Conservation (phyloP, 768 basidiomycete species). For the Amanita polypyramis region DNA sequence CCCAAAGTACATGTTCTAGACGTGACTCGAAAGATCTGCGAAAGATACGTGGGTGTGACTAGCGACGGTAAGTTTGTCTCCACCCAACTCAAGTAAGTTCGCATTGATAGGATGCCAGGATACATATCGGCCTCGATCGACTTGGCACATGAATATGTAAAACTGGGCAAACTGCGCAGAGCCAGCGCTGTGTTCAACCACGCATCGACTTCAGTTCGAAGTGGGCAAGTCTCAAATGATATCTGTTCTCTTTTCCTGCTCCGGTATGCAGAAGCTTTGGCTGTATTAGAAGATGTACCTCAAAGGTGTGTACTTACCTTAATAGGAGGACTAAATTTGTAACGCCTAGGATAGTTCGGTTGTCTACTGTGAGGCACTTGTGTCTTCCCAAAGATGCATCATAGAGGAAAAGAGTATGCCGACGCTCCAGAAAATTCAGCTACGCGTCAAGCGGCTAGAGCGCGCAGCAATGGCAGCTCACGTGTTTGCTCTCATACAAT, state of each 20-base stretch:
- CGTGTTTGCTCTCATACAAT: constrained; percentile 60
- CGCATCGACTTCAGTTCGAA: constrained; percentile 34
- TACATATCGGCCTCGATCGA: constrained; percentile 57
- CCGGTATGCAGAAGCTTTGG: constrained; percentile 57
- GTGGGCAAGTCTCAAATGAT: constrained; percentile 37
- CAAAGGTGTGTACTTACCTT: constrained; percentile 36
- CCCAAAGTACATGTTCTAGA: constrained; percentile 61
- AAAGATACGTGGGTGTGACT: constrained; percentile 29
- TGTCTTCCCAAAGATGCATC: constrained; percentile 29
- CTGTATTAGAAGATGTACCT: constrained; percentile 43
- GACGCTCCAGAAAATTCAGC: constrained; percentile 45
- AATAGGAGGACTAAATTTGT: not conserved
- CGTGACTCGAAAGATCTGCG: constrained; percentile 49
- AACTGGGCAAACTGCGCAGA: constrained; percentile 62
- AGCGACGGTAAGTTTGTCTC: constrained; percentile 34
- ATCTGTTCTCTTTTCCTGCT: constrained; percentile 46
- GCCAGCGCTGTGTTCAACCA: constrained; percentile 59
- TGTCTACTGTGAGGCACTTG: constrained; percentile 52
- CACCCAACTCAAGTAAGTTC: not conserved
- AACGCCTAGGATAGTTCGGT: constrained; percentile 24
- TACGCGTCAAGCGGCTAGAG: constrained; percentile 50
- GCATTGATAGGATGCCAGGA: constrained; percentile 23
- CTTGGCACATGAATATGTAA: constrained; percentile 71
- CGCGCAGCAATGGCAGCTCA: constrained; percentile 63
- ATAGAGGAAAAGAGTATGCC: constrained; percentile 36